phyloP scores from a whole-genome alignment of 768 basidiomycete genomes.

The Pleurotus pulmonarius region DNA sequence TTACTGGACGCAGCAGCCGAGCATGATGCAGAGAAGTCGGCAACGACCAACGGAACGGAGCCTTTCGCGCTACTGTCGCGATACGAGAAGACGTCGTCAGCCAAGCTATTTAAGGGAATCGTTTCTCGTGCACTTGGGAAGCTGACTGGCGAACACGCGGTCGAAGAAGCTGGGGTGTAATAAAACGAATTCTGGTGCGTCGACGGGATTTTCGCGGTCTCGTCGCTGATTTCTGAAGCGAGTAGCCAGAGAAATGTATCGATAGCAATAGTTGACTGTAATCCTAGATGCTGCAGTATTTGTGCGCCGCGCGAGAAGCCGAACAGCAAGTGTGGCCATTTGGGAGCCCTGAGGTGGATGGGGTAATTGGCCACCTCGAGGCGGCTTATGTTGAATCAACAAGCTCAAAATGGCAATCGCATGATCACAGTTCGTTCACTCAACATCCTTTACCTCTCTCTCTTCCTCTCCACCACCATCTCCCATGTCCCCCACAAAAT shows the following conservation, averaged over 20 bases:
- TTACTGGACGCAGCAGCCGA: conserved; percentile 69
- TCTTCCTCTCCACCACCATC: conserved; percentile 8
- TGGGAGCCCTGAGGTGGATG: conserved; percentile 4
- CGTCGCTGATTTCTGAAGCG: background rate
- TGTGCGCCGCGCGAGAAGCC: no score
- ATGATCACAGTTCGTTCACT: conserved; percentile 6
- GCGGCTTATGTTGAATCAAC: conserved; percentile 8
- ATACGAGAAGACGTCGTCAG: conserved; percentile 69
- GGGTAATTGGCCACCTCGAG: conserved; percentile 4
- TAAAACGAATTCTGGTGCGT: no score
- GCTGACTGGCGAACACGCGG: conserved; percentile 12
- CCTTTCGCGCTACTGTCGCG: conserved; percentile 52
- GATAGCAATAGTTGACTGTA: background rate
- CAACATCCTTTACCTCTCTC: background rate
- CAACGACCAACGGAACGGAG: conserved; percentile 3
- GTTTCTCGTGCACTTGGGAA: conserved; percentile 16
- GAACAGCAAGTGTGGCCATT: background rate
- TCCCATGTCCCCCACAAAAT: background rate
- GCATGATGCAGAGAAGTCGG: conserved; percentile 17
- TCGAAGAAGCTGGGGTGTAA: conserved; percentile 6
- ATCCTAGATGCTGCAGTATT: no score
- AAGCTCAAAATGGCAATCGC: conserved; percentile 7
- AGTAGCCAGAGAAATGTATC: conserved; percentile 1
- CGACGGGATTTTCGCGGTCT: no score
- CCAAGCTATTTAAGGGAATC: conserved; percentile 63